These are phyloP conservation scores for Zoysia pacifica DNA, from an alignment of 176 grass and related monocot species.

Conservation along the genomic window DNA sequence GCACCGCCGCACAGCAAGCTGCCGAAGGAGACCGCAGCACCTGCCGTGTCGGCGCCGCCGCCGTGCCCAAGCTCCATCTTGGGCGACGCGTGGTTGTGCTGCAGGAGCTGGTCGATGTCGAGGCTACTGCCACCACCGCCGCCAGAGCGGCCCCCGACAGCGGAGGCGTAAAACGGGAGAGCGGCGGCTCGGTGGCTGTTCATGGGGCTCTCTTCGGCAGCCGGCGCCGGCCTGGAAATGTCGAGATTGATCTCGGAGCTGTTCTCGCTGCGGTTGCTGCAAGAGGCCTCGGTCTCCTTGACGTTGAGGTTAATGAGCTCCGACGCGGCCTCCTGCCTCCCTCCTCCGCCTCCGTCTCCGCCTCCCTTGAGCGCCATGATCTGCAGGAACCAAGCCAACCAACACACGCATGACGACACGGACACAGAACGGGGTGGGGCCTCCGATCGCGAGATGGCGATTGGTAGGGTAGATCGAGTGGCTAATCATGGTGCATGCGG, in stretches of 20 bases:
- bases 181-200: constrained; percentile 5
- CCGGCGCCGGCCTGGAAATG: constrained; percentile 43
- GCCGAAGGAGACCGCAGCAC: constrained; percentile 24
- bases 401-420: constrained; percentile 22
- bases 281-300: constrained; percentile 91
- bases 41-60: background rate
- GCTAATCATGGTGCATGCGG: constrained; percentile 37
- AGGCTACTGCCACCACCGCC: background rate
- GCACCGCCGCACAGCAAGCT: constrained; percentile 63
- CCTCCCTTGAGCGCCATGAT: constrained; percentile 59
- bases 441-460: constrained; percentile 32
- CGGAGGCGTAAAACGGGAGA: constrained; percentile 26
- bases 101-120: constrained; percentile 44
- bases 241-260: constrained; percentile 95
- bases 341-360: constrained; percentile 42
- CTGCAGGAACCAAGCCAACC: constrained; percentile 23
- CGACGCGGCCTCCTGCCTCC: constrained; percentile 60
- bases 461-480: constrained; percentile 39
- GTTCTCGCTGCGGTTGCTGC: constrained; percentile 94
- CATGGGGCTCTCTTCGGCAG: constrained; percentile 44
- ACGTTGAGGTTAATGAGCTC: constrained; percentile 74
- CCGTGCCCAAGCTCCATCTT: constrained; percentile 45
- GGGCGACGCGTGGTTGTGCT: constrained; percentile 22
- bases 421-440: background rate
- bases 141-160: constrained; percentile 13